Base-by-base conservation (phyloP, 805 yeast species). In the Middelhovenomyces tepae region DNA sequence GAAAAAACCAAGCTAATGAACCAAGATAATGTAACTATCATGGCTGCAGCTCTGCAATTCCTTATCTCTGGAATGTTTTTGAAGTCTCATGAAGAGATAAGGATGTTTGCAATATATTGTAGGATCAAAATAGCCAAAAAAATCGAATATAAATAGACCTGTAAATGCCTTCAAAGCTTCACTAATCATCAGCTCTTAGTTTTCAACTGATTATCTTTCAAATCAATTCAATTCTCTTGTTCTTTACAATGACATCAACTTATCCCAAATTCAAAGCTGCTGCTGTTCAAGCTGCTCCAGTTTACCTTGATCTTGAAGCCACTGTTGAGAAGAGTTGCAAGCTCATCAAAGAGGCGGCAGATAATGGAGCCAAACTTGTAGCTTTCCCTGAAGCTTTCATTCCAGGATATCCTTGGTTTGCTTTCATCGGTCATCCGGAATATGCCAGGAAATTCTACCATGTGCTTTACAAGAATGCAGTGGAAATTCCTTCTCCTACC, bases 351-450 rank as follows among this genome's bases (percentile, higher is more conserved):
- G 48, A 43, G 22, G 49, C 50, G 3, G 31, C 35, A 9, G 29
- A 18, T 1, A 40, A 42, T 9, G 49, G 43, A 8, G 40, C 42
- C 13, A 31, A 43, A 16, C 29, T 45, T 19, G 32, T 45, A 15
- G 50, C 50, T 4, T 45, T 45, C 22, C 45, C 50, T 9, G 50
- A 45, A 31, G 36, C 31, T 16, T 45, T 36, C 27, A 21, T 45
- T 18, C 50, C 50, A 9, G 46, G 46, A 16, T 42, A 42, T 31
- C 46, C 48, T 15, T 34, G 37, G 29, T 41, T 30, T 23, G 31
- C 32, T 18, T 36, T 35, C 27, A 25, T 26, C 21, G 16, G 30
- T 26, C 32, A 31, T 16, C 29, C 42, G 10, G 34, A 39, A 23
- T 15, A 20, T 15, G 8, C 32, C 7, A 7, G 31, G 19, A 28